Base-by-base conservation (phyloP, 2,329 filamentous ascomycete species). In the Fusarium nelsonii region DNA sequence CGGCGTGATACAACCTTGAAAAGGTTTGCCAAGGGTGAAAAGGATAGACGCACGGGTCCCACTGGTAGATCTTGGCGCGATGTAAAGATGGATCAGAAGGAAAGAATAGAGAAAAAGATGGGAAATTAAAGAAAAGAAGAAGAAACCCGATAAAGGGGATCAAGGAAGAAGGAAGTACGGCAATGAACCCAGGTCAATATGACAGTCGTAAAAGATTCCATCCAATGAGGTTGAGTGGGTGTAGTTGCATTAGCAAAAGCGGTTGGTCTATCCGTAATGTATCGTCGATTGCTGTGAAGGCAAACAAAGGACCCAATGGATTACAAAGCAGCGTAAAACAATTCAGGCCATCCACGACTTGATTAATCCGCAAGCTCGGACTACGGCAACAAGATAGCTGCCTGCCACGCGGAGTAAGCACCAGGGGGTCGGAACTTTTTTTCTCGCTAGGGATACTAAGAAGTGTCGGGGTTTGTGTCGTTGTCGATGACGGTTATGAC, bases 261-360 rank as follows among this genome's bases (percentile, higher is more conserved):
- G 49, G 43, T 23, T 57, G 15, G 40, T 43, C 32, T 39, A 45
- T 43, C 40, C 39, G 30, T 54, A 45, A 50, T 58, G 44, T 59
- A 65, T 59, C 40, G 53, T 46, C 30, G 40, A 65, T 46, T 32
- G 36, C 11, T 15, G 14, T 28, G 32, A 52, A 56, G 50, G 20
- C 40, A 28, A 48, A 58, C 36, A 54, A 58, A 56, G 34, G 51
- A 55, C 28, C 66, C 48, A 58, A 58, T 32, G 30, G 68, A 71
- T 71, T 71, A 71, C 68, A 71, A 71, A 71, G 68, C 68, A 65
- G 41, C 18, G 33, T 14, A 61, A 34, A 53, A 50, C 7, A 41
- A 53, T 6, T 20, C 30, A 55, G 48, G 20, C 18, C 30, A 15
- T 34, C 15, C 36, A 54, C 26, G 51, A 20, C 43, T 40, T 33